Evolutionary conservation across 139 green algal species (phyloP).

Genomic region (Pedinophyceae sp.): DNA sequence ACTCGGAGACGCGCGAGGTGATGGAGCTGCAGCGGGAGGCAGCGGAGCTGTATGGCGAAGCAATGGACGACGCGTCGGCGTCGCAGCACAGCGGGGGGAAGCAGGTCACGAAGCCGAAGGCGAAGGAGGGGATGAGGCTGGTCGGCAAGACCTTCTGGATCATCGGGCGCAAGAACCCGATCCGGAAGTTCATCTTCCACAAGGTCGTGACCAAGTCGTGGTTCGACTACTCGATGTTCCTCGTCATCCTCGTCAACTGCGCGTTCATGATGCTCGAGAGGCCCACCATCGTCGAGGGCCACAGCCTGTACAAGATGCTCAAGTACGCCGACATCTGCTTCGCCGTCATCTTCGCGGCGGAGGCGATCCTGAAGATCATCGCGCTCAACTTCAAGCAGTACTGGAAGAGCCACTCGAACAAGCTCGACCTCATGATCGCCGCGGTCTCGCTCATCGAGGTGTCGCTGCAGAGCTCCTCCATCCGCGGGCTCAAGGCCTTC

Average conservation of each 20-base stretch:
- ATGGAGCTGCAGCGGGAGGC: neutral
- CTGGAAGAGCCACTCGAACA: conserved; percentile 37
- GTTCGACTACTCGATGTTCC: conserved; percentile 54
- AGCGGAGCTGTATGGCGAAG: neutral
- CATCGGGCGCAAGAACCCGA: neutral
- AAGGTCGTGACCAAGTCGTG: neutral
- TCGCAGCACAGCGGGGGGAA: neutral
- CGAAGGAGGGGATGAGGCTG: no score
- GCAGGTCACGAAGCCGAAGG: neutral
- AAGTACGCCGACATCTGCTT: conserved; percentile 28
- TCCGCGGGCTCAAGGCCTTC: conserved; percentile 25
- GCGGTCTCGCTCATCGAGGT: conserved; percentile 24
- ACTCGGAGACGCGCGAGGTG: neutral
- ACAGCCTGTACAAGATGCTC: conserved; percentile 15
- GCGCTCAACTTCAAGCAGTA: conserved; percentile 49
- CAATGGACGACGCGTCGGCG: neutral
- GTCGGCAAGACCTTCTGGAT: conserved; percentile 8
- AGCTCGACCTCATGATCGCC: conserved; percentile 55
- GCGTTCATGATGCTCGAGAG: conserved; percentile 43
- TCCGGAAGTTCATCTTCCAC: conserved; percentile 1
- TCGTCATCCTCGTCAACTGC: conserved; percentile 54
- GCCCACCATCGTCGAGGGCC: conserved; percentile 19
- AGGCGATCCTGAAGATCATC: conserved; percentile 52
- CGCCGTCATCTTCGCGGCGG: conserved; percentile 37
- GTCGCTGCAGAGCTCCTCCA: conserved; percentile 14